Percentiles rank a stretch among this genome's conserved stretches.
Conservation (phyloP, 2,329 filamentous ascomycete species). For the Colletotrichum australisinense region DNA sequence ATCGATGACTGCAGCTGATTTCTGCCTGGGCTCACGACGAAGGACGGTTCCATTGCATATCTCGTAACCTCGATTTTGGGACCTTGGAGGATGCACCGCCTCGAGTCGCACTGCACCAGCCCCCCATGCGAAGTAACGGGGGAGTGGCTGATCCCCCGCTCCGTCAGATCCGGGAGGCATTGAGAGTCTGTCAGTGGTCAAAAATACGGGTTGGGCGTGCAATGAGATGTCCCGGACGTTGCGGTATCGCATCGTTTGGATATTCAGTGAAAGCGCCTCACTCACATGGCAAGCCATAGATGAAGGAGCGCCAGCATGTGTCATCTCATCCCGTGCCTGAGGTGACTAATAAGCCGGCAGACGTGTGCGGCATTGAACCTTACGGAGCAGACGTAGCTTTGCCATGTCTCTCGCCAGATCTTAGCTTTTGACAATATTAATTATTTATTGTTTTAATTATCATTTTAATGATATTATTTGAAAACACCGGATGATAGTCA, state of each 20-base stretch:
- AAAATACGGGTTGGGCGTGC: background rate
- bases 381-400: background rate
- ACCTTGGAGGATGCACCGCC: slow-evolving; percentile 20
- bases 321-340: slow-evolving; percentile 17
- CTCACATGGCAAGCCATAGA: background rate
- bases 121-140: background rate
- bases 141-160: slow-evolving; percentile 11
- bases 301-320: slow-evolving; percentile 8
- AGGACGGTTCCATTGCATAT: background rate
- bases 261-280: slow-evolving; percentile 1
- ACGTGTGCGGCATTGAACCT: background rate
- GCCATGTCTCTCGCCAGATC: background rate
- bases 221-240: background rate
- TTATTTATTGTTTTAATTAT: background rate
- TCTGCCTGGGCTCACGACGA: background rate
- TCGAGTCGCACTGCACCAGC: slow-evolving; percentile 17
- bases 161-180: background rate
- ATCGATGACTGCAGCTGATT: slow-evolving; percentile 11
- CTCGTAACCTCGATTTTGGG: slow-evolving; percentile 1
- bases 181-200: background rate
- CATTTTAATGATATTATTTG: background rate
- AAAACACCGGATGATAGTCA: slow-evolving; percentile 12
- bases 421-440: background rate
- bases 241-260: background rate
- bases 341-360: slow-evolving; percentile 15